Evolutionary conservation across 2,329 filamentous ascomycete species (phyloP).

Genomic region (Camillea tinctor): DNA sequence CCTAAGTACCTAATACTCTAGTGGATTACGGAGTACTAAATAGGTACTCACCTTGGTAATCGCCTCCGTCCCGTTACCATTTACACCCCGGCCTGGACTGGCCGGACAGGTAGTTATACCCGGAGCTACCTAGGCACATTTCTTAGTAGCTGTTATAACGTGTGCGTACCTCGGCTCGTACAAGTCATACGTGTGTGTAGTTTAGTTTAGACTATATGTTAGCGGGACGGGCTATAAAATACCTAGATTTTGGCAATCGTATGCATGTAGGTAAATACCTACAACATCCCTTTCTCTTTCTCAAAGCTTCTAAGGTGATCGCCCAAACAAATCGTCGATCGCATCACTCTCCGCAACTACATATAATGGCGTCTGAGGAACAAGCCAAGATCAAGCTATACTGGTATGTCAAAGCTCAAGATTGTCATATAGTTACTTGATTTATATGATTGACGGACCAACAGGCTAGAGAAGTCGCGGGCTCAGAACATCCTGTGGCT

Average conservation of each 20-base stretch:
- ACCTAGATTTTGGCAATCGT: too few species aligned
- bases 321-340: neutral
- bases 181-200: neutral
- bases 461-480: constrained; percentile 79
- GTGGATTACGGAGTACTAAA: too few species aligned
- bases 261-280: neutral
- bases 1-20: neutral
- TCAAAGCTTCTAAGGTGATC: neutral
- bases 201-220: too few species aligned
- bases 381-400: constrained; percentile 60
- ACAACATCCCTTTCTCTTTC: neutral
- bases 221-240: neutral
- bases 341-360: constrained; percentile 1
- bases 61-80: too few species aligned
- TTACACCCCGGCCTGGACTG: too few species aligned
- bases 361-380: constrained; percentile 29
- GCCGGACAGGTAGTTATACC: too few species aligned
- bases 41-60: too few species aligned
- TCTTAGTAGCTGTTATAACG: too few species aligned
- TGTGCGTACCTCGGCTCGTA: neutral
- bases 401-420: constrained; percentile 46
- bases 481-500: constrained; percentile 84
- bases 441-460: constrained; percentile 10
- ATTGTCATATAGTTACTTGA: neutral
- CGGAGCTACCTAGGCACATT: too few species aligned